These are phyloP conservation scores for Plantago coronopus DNA, from an alignment of 305 asterid genomes.

Conservation along the genomic window DNA sequence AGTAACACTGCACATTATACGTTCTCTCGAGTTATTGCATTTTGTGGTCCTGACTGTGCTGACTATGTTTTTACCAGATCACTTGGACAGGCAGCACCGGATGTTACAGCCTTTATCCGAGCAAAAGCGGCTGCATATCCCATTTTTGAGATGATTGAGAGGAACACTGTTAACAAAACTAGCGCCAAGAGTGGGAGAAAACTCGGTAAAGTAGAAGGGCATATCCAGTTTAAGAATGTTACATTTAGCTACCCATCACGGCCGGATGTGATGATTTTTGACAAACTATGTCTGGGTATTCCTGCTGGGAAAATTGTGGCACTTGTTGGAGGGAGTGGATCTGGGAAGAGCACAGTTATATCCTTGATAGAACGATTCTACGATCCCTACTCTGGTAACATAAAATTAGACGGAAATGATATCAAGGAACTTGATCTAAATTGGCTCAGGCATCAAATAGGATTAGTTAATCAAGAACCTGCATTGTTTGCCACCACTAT, in stretches of 20 bases:
- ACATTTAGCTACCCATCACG: constrained; percentile 85
- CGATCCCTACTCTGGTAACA: constrained; percentile 65
- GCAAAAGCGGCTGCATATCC: constrained; percentile 92
- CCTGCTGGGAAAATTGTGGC: constrained; percentile 91
- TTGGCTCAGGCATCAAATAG: constrained; percentile 86
- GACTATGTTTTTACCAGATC: constrained; percentile 40
- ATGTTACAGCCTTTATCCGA: constrained; percentile 75
- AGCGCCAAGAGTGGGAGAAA: constrained; percentile 48
- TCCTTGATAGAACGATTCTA: constrained; percentile 93
- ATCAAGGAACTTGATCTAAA: constrained; percentile 65
- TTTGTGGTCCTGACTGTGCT: no score
- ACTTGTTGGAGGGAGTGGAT: constrained; percentile 96
- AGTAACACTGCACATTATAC: not conserved
- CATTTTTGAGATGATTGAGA: constrained; percentile 87
- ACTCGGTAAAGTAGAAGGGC: constrained; percentile 69
- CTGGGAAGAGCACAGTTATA: constrained; percentile 92
- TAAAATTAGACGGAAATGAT: constrained; percentile 65
- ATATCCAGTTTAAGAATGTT: constrained; percentile 71
- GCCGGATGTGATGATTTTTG: constrained; percentile 64
- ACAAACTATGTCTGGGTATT: constrained; percentile 64
- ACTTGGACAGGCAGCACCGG: constrained; percentile 91
- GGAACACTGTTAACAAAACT: constrained; percentile 42
- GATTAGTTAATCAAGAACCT: constrained; percentile 94
- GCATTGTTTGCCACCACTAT: constrained; percentile 95
- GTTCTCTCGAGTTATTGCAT: no score